Conservation (phyloP, 2,329 filamentous ascomycete genomes). For the Atkinsonella hypoxylon region DNA sequence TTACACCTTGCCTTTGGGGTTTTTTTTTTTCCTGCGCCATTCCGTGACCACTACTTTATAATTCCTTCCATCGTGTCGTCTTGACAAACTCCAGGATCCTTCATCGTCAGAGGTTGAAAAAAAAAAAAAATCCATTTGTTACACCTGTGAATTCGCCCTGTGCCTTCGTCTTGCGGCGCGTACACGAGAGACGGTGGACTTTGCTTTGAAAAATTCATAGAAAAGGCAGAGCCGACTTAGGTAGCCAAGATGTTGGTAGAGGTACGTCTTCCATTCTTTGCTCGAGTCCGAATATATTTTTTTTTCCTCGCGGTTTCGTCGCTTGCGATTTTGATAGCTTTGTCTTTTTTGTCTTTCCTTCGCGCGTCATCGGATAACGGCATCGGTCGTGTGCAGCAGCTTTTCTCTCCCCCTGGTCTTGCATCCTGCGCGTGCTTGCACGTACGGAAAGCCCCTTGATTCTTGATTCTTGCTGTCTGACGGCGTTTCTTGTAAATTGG, state of each 20-base stretch:
- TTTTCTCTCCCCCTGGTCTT: neutral
- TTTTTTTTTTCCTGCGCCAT: neutral
- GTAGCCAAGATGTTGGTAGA: conserved; percentile 23
- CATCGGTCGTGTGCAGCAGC: conserved; percentile 5
- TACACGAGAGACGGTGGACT: conserved; percentile 12
- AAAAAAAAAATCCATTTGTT: neutral
- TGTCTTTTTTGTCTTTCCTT: neutral
- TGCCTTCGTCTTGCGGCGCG: conserved; percentile 1
- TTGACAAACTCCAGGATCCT: neutral
- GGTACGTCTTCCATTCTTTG: conserved; percentile 16
- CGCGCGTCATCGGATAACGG: neutral
- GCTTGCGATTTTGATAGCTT: neutral
- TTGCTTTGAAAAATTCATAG: neutral
- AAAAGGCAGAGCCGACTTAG: conserved; percentile 10
- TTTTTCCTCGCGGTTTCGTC: neutral
- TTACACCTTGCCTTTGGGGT: neutral
- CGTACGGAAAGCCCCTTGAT: neutral
- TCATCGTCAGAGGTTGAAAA: neutral
- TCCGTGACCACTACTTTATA: neutral
- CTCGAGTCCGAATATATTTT: neutral
- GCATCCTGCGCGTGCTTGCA: neutral
- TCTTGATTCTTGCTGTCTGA: neutral
- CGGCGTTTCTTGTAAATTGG: neutral
- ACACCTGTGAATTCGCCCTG: neutral
- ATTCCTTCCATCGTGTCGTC: neutral